Conservation (phyloP, 352 stramenopile genomes). For the Pythium periplocum region DNA sequence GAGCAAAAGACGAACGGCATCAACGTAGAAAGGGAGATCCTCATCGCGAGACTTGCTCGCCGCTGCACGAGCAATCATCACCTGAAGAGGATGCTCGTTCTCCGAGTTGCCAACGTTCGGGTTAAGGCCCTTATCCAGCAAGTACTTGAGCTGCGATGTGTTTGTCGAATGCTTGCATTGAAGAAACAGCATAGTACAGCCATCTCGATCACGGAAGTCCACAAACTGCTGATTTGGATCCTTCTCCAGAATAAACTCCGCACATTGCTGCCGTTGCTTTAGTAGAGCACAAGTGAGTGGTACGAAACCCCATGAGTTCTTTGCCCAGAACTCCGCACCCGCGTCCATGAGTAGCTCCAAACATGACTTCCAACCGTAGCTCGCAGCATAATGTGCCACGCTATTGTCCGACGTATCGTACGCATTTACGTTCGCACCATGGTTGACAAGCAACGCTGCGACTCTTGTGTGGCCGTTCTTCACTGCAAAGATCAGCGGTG, state of each 20-base stretch:
- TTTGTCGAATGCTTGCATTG: conserved; percentile 70
- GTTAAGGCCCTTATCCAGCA: conserved; percentile 63
- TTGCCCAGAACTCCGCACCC: conserved; percentile 58
- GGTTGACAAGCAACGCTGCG: conserved; percentile 54
- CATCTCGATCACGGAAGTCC: conserved; percentile 68
- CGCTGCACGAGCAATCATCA: conserved; percentile 37
- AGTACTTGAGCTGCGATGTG: conserved; percentile 54
- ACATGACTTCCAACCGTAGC: conserved; percentile 70
- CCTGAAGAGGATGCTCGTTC: conserved; percentile 54
- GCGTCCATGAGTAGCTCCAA: conserved; percentile 46
- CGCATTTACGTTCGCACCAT: conserved; percentile 67
- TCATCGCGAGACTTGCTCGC: conserved; percentile 8
- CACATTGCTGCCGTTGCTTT: conserved; percentile 48
- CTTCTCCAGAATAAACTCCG: conserved; percentile 59
- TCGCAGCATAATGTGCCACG: conserved; percentile 68
- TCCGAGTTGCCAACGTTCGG: conserved; percentile 64
- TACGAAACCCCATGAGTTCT: conserved; percentile 73
- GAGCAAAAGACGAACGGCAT: conserved; percentile 47
- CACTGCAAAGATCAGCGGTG: conserved; percentile 64
- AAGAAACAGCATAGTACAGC: conserved; percentile 77
- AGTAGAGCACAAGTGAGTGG: conserved; percentile 63
- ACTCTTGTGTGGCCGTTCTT: conserved; percentile 67
- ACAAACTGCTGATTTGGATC: conserved; percentile 54
- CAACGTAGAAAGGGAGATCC: conserved; percentile 29
- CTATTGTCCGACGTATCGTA: conserved; percentile 77